Evolutionary conservation across 164 flowering plant genomes (phyloP).

Genomic region (Platanus orientalis): DNA sequence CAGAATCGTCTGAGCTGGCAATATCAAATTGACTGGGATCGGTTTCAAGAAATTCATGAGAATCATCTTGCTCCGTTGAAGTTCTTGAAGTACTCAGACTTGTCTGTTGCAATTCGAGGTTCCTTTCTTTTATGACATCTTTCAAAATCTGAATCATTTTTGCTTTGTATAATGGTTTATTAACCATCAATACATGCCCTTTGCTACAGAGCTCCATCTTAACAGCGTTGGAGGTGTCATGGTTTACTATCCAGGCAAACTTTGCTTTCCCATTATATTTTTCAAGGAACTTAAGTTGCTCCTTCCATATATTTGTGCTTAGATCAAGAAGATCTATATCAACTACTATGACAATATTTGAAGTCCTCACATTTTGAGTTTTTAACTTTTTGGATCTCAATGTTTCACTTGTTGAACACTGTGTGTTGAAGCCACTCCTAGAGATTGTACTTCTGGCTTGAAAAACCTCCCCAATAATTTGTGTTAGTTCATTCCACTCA

Average conservation of each 20-base stretch:
- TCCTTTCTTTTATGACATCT: slow-evolving; percentile 45
- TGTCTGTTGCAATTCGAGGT: slow-evolving; percentile 32
- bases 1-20: slow-evolving; percentile 68
- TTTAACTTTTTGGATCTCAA: slow-evolving; percentile 24
- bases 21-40: slow-evolving; percentile 46
- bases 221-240: slow-evolving; percentile 64
- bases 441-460: slow-evolving; percentile 19
- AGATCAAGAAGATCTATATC: slow-evolving; percentile 75
- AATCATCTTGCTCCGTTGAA: slow-evolving; percentile 31
- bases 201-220: slow-evolving; percentile 73
- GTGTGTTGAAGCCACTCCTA: slow-evolving; percentile 20
- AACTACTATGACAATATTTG: slow-evolving; percentile 45
- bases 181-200: slow-evolving; percentile 77
- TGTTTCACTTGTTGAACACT: slow-evolving; percentile 23
- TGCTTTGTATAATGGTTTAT: slow-evolving; percentile 73
- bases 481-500: slow-evolving; percentile 87
- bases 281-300: slow-evolving; percentile 73
- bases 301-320: slow-evolving; percentile 83
- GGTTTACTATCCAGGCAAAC: slow-evolving; percentile 91
- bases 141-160: slow-evolving; percentile 85
- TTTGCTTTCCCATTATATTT: slow-evolving; percentile 49
- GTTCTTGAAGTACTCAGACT: slow-evolving; percentile 18
- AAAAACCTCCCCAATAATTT: slow-evolving; percentile 50
- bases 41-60: slow-evolving; percentile 65
- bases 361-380: slow-evolving; percentile 21